A percentile compares a stretch with the other conserved stretches of the same genome.
These are phyloP conservation scores for Agroathelia rolfsii DNA, from an alignment of 1,284 basidiomycete genomes.

Conservation along the genomic window DNA sequence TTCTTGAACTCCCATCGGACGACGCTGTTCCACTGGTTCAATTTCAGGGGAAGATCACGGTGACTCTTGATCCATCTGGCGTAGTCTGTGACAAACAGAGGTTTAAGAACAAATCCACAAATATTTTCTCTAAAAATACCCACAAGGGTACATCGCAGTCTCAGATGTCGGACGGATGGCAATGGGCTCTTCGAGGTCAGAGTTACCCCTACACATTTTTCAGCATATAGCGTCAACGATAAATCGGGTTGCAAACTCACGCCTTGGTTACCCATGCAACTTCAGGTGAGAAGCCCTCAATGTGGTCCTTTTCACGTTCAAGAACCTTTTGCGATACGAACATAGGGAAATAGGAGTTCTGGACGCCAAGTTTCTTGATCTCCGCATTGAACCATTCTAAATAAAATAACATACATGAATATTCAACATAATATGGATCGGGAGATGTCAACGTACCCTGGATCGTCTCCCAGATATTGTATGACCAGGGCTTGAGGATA, in stretches of 20 bases:
- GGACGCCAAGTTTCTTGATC: slow-evolving; percentile 92
- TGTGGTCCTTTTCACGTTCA: slow-evolving; percentile 96
- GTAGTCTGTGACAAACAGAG: slow-evolving; percentile 47
- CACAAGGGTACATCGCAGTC: slow-evolving; percentile 96
- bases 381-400: slow-evolving; percentile 86
- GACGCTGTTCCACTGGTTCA: slow-evolving; percentile 99
- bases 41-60: slow-evolving; percentile 92
- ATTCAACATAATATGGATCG: slow-evolving; percentile 3
- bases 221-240: slow-evolving; percentile 1
- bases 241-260: slow-evolving; percentile 39
- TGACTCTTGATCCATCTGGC: slow-evolving; percentile 98
- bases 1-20: slow-evolving; percentile 99
- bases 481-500: slow-evolving; percentile 97
- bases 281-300: slow-evolving; percentile 99
- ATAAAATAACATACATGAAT: slow-evolving; percentile 5
- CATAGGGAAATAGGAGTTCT: slow-evolving; percentile 99
- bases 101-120: no score
- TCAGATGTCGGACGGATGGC: slow-evolving; percentile 98
- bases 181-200: slow-evolving; percentile 94
- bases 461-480: slow-evolving; percentile 94
- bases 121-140: no score
- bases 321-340: slow-evolving; percentile 91
- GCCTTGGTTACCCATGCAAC: slow-evolving; percentile 99
- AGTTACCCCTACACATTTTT: slow-evolving; percentile 59
- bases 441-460: slow-evolving; percentile 55